Percentiles rank a stretch among this genome's conserved stretches.
Evolutionary conservation across 345 rosid genomes (phyloP).

Genomic region (Garcia nutans): DNA sequence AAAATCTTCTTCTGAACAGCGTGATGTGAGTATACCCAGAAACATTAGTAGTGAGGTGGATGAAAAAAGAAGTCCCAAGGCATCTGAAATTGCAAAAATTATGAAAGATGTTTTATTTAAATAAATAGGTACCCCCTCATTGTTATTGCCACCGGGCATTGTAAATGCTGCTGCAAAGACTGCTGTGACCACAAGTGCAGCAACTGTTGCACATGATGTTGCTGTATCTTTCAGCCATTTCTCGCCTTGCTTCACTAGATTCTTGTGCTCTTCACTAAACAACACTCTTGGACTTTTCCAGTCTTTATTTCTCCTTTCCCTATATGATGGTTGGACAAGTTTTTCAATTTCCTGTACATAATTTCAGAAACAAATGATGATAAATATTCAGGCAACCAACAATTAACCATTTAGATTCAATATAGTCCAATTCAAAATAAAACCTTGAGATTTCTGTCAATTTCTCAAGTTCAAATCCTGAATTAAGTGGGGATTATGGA

Average conservation of each 20-base stretch:
- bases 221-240: slow-evolving; percentile 28
- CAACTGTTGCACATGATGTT: slow-evolving; percentile 14
- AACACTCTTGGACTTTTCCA: slow-evolving; percentile 13
- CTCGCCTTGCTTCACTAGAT: slow-evolving; percentile 14
- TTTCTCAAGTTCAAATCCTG: too few species aligned
- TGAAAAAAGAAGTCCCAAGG: slow-evolving; percentile 10
- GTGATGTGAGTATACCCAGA: slow-evolving; percentile 19
- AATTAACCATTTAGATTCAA: too few species aligned
- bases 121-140: slow-evolving; percentile 1
- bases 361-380: too few species aligned
- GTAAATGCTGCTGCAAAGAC: slow-evolving; percentile 23
- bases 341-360: slow-evolving; percentile 20
- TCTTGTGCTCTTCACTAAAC: slow-evolving; percentile 5
- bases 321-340: slow-evolving; percentile 13
- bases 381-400: too few species aligned
- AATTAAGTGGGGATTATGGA: too few species aligned
- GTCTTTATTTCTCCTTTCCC: background rate
- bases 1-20: slow-evolving; percentile 22
- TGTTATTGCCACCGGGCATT: slow-evolving; percentile 11
- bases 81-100: slow-evolving; percentile 2
- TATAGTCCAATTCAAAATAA: too few species aligned
- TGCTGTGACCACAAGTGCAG: slow-evolving; percentile 17
- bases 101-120: background rate
- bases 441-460: too few species aligned
- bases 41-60: slow-evolving; percentile 17